Base-by-base conservation (phyloP, 768 basidiomycete genomes). In the Xerocomellus dryophilus region DNA sequence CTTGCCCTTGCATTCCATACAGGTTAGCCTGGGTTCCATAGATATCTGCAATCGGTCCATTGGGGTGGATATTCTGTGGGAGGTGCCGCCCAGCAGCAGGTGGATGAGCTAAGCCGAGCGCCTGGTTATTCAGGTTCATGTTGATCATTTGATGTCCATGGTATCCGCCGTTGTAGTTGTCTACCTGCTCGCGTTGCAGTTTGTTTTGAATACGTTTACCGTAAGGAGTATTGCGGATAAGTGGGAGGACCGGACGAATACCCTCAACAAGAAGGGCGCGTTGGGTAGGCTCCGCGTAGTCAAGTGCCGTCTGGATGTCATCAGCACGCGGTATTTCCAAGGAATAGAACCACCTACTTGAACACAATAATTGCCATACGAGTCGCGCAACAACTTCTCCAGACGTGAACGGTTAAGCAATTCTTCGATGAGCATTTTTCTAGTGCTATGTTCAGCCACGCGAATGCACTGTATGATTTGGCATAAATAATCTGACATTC, bases 151-250 rank as follows among this genome's bases (percentile, higher is more conserved):
- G 83, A 62, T 82, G 83, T 65, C 78, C 78, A 54, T 82, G 79
- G 66, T 83, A 84, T 51, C 79, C 78, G 36, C 71, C 67, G 43
- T 79, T 78, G 56, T 78, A 86, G 51, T 75, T 79, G 61, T 90
- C 89, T 73, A 88, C 80, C 63, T 92, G 90, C 74, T 96, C 94
- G 53, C 96, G 91, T 73, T 97, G 95, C 50, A 98, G 77, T 75
- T 98, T 98, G 78, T 94, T 95, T 73, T 98, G 96, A 66, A 99
- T 99, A 41, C 97, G 87, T 78, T 99, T 99, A 62, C 97, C 97
- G 64, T 99, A 99, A 7, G 97, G 97, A 10, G 97, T 99, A 74
- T 99, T 99, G 66, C 97, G 90, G 67, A 99, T 99, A 64, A 98
- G 81, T 3, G 97, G 97, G 23, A 99, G 81, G 56, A 98, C 93